Percentiles rank a stretch among this genome's conserved stretches.
phyloP scores from a whole-genome alignment of 257 asterid species.

The Rhazya stricta region DNA sequence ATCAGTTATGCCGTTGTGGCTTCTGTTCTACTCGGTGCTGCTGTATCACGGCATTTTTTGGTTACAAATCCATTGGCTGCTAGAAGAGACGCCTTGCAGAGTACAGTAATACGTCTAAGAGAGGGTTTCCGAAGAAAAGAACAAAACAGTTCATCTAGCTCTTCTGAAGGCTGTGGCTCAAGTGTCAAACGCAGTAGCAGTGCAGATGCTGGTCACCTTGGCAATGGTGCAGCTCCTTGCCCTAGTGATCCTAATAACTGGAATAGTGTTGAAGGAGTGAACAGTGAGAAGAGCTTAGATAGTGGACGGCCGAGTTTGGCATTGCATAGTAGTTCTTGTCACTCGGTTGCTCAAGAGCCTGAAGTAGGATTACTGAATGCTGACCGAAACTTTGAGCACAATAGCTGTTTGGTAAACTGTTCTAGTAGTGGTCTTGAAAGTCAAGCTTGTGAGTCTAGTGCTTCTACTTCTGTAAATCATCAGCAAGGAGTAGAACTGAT shows the following conservation, averaged over 20 bases:
- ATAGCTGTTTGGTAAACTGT: slow-evolving; percentile 67
- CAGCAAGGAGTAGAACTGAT: slow-evolving; percentile 76
- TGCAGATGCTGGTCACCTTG: slow-evolving; percentile 95
- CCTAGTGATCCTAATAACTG: slow-evolving; percentile 70
- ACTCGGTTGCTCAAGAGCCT: slow-evolving; percentile 78
- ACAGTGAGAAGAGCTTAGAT: slow-evolving; percentile 83
- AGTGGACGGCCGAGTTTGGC: slow-evolving; percentile 94
- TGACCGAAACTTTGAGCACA: slow-evolving; percentile 65
- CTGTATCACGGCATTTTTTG: slow-evolving; percentile 91
- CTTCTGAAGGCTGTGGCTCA: slow-evolving; percentile 97
- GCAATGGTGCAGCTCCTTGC: slow-evolving; percentile 57
- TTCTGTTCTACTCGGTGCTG: slow-evolving; percentile 94
- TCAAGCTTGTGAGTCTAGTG: slow-evolving; percentile 86
- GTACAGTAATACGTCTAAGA: slow-evolving; percentile 93
- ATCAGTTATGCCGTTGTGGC: slow-evolving; percentile 96
- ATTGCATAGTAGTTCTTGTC: slow-evolving; percentile 83
- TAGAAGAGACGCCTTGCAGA: slow-evolving; percentile 94
- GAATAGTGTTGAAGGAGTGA: slow-evolving; percentile 80
- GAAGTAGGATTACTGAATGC: slow-evolving; percentile 81
- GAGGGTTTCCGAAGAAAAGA: slow-evolving; percentile 92
- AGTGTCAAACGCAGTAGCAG: slow-evolving; percentile 98
- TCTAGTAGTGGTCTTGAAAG: slow-evolving; percentile 94
- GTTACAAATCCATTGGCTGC: slow-evolving; percentile 82
- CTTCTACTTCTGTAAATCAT: slow-evolving; percentile 77
- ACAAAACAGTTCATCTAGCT: slow-evolving; percentile 84